Percentiles rank a stretch among this genome's conserved stretches.
Conservation (phyloP, 805 yeast species). For the Zygosaccharomyces bailii region DNA sequence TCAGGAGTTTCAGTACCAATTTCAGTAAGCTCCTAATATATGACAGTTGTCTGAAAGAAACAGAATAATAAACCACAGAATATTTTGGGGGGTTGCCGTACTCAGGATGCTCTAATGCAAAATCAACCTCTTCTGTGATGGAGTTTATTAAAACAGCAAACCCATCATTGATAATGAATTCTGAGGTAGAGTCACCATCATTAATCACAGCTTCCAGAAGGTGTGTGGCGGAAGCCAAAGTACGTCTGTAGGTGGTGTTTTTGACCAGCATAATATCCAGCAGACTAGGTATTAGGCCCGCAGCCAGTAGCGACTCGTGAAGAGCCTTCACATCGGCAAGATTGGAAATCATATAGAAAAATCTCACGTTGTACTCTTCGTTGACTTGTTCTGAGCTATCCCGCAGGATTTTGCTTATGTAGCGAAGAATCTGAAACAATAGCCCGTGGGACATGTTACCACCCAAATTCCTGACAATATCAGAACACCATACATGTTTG, state of each 20-base stretch:
- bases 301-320: slow-evolving; percentile 57
- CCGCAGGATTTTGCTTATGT: slow-evolving; percentile 50
- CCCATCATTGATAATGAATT: slow-evolving; percentile 66
- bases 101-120: slow-evolving; percentile 57
- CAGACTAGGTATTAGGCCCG: slow-evolving; percentile 70
- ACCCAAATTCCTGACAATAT: slow-evolving; percentile 70
- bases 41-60: slow-evolving; percentile 58
- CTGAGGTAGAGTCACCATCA: slow-evolving; percentile 50
- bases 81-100: slow-evolving; percentile 56
- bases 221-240: slow-evolving; percentile 62
- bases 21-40: slow-evolving; percentile 58
- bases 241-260: slow-evolving; percentile 49
- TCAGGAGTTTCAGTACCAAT: slow-evolving; percentile 59
- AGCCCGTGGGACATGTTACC: slow-evolving; percentile 87
- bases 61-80: slow-evolving; percentile 47
- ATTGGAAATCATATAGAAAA: slow-evolving; percentile 62
- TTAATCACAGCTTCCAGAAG: slow-evolving; percentile 47
- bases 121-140: slow-evolving; percentile 59
- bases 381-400: slow-evolving; percentile 40
- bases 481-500: slow-evolving; percentile 68
- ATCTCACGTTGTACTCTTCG: slow-evolving; percentile 46
- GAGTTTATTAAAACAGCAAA: slow-evolving; percentile 57
- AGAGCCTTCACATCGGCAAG: slow-evolving; percentile 55
- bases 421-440: slow-evolving; percentile 66
- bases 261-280: slow-evolving; percentile 55